Conservation (phyloP, 768 basidiomycete species). For the Termitomyces sp. region DNA sequence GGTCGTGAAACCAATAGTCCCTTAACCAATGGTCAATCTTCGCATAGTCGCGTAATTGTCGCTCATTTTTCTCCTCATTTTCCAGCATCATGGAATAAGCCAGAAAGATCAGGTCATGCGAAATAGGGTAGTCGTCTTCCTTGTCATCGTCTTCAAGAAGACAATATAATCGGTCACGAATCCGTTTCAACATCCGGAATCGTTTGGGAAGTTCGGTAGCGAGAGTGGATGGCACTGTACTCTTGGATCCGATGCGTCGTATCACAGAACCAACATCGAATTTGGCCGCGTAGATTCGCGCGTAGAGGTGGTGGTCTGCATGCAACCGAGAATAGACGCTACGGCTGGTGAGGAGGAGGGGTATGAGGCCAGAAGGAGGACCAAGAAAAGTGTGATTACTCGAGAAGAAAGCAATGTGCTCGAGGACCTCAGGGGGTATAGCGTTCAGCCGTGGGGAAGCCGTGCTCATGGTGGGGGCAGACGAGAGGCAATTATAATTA, state of each 20-base stretch:
- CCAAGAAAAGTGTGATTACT: slow-evolving; percentile 48
- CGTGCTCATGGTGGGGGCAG: slow-evolving; percentile 16
- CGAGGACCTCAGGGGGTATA: slow-evolving; percentile 73
- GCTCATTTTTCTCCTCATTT: slow-evolving; percentile 68
- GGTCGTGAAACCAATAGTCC: slow-evolving; percentile 58
- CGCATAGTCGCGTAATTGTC: slow-evolving; percentile 67
- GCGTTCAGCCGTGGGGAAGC: slow-evolving; percentile 30
- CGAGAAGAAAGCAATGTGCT: slow-evolving; percentile 68
- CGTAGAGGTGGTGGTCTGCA: slow-evolving; percentile 65
- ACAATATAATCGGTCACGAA: slow-evolving; percentile 41
- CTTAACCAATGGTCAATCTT: slow-evolving; percentile 56
- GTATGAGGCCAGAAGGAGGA: slow-evolving; percentile 53
- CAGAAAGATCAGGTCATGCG: slow-evolving; percentile 53
- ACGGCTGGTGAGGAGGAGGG: slow-evolving; percentile 48
- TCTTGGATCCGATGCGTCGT: slow-evolving; percentile 41
- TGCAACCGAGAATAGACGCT: slow-evolving; percentile 45
- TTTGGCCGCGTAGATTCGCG: slow-evolving; percentile 58
- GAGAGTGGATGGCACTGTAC: slow-evolving; percentile 36
- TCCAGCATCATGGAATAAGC: slow-evolving; percentile 78
- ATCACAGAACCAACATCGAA: slow-evolving; percentile 55
- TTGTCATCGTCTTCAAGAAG: slow-evolving; percentile 16
- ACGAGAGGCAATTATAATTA: not conserved
- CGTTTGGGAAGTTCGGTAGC: slow-evolving; percentile 63
- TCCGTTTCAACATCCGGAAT: slow-evolving; percentile 49
- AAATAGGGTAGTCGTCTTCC: slow-evolving; percentile 16